These are phyloP conservation scores for Marasmius sp. DNA, from an alignment of 1,284 basidiomycete species.

Conservation along the genomic window DNA sequence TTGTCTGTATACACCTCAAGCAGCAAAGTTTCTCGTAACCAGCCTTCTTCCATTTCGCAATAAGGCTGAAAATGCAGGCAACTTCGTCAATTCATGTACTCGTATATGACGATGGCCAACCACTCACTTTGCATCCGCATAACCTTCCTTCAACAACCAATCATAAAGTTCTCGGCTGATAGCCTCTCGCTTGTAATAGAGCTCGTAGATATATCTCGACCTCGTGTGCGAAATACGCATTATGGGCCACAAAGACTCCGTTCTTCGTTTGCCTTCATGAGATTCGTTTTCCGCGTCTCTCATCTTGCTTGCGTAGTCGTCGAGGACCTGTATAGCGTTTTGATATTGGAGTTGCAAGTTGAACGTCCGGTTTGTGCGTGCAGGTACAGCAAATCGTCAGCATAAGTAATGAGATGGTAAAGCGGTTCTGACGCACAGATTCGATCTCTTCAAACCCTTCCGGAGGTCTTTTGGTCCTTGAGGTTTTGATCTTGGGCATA, in stretches of 20 bases:
- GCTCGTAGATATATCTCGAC: conserved; percentile 95
- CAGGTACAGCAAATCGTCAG: conserved; percentile 4
- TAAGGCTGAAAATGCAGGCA: conserved; percentile 60
- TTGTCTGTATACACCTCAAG: conserved; percentile 93
- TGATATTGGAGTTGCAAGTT: background rate
- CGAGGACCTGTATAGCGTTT: conserved; percentile 65
- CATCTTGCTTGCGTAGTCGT: conserved; percentile 97
- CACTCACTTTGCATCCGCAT: conserved; percentile 94
- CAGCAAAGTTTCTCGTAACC: conserved; percentile 99
- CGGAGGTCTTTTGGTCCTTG: conserved; percentile 92
- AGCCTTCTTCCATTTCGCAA: conserved; percentile 99
- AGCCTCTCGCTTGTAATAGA: conserved; percentile 98
- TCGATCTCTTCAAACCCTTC: conserved; percentile 98
- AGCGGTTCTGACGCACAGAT: conserved; percentile 41
- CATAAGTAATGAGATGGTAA: background rate
- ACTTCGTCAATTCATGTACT: conserved; percentile 2
- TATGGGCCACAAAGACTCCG: conserved; percentile 98
- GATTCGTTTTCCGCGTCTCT: conserved; percentile 96
- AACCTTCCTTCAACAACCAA: conserved; percentile 97
- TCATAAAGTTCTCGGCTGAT: conserved; percentile 95
- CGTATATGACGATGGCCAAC: background rate
- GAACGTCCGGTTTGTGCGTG: background rate
- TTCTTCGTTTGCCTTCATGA: conserved; percentile 97
- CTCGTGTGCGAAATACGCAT: conserved; percentile 97
- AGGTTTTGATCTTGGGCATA: conserved; percentile 97